phyloP scores from a whole-genome alignment of 164 flowering plant species.

The Brasenia schreberi region DNA sequence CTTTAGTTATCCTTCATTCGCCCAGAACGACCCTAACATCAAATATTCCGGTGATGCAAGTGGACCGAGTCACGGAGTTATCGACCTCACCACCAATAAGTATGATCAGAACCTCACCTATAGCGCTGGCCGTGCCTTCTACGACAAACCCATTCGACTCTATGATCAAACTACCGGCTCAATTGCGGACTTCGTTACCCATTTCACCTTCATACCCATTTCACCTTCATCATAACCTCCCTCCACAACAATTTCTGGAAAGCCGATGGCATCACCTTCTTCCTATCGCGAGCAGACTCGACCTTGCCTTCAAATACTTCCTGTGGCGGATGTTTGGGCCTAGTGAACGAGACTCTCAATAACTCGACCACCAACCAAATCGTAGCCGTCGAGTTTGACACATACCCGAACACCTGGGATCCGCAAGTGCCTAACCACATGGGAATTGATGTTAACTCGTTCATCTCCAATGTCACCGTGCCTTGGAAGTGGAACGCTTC shows the following conservation, averaged over 20 bases:
- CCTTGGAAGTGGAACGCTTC: background rate
- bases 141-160: background rate
- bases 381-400: background rate
- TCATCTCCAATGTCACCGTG: background rate
- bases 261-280: constrained; percentile 28
- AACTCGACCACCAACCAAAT: background rate
- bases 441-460: background rate
- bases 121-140: background rate
- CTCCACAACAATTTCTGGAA: no score
- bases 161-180: constrained; percentile 7
- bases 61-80: background rate
- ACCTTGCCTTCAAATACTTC: constrained; percentile 16
- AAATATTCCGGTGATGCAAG: background rate
- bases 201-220: constrained; percentile 35
- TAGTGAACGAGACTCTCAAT: constrained; percentile 2
- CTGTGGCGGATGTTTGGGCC: constrained; percentile 21
- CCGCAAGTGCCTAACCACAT: constrained; percentile 6
- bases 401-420: constrained; percentile 21
- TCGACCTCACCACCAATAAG: background rate
- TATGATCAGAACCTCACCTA: background rate
- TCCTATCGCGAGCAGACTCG: constrained; percentile 19
- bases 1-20: background rate
- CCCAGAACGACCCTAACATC: background rate
- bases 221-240: no score
- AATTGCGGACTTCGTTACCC: constrained; percentile 31